phyloP scores from a whole-genome alignment of 176 grass and related monocot species.

The Thinopyrum elongatum region DNA sequence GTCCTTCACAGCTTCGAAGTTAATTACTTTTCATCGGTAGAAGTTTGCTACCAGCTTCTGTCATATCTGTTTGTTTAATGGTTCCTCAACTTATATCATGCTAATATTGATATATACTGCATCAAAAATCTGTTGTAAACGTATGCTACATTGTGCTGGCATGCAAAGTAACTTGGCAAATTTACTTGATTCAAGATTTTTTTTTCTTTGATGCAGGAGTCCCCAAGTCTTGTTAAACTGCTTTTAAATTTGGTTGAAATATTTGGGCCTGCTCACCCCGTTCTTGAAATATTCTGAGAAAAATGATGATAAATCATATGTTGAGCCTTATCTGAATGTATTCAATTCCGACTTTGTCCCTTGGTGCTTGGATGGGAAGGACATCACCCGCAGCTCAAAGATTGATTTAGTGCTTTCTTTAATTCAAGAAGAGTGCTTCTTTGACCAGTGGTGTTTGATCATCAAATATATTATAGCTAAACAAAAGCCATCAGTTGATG shows the following conservation, averaged over 20 bases:
- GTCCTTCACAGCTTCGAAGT: no score
- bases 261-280: slow-evolving; percentile 51
- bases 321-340: slow-evolving; percentile 42
- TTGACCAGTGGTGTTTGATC: slow-evolving; percentile 70
- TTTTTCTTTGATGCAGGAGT: slow-evolving; percentile 56
- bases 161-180: not conserved
- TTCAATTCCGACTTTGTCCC: slow-evolving; percentile 72
- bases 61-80: no score
- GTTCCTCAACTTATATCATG: no score
- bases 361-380: slow-evolving; percentile 77
- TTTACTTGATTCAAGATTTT: slow-evolving; percentile 10
- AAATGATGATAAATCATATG: slow-evolving; percentile 24
- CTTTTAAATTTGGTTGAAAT: slow-evolving; percentile 68
- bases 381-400: slow-evolving; percentile 51
- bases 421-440: slow-evolving; percentile 74
- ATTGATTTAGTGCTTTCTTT: slow-evolving; percentile 77
- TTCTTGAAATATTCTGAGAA: slow-evolving; percentile 40
- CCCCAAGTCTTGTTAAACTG: slow-evolving; percentile 57
- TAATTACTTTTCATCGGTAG: no score
- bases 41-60: no score
- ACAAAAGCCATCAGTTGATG: slow-evolving; percentile 20
- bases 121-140: not conserved
- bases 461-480: slow-evolving; percentile 45
- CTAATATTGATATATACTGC: not conserved
- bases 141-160: not conserved